Percentiles rank a stretch among this genome's conserved stretches.
These are phyloP conservation scores for Nicotiana undulata DNA, from an alignment of 257 asterid species.

Conservation along the genomic window DNA sequence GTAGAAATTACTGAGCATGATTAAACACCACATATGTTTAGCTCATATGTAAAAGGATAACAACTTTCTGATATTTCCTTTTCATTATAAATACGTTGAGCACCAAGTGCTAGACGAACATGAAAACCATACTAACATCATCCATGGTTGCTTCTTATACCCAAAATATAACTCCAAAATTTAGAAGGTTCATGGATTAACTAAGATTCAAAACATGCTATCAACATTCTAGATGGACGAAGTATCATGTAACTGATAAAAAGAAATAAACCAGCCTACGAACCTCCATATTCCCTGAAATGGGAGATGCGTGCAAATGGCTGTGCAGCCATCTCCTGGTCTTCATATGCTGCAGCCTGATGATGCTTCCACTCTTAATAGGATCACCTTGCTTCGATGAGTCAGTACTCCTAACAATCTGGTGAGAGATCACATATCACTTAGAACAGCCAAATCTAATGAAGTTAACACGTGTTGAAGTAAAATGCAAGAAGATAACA, in stretches of 20 bases:
- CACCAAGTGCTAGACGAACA: background rate
- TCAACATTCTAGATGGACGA: background rate
- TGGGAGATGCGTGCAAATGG: conserved; percentile 98
- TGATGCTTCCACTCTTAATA: conserved; percentile 52
- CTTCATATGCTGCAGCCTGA: conserved; percentile 83
- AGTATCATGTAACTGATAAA: background rate
- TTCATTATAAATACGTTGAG: background rate
- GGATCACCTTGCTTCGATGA: conserved; percentile 83
- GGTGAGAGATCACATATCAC: conserved; percentile 1
- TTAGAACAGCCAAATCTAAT: background rate
- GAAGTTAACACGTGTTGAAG: background rate
- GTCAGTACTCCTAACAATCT: conserved; percentile 73
- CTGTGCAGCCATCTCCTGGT: conserved; percentile 96
- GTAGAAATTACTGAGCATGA: background rate
- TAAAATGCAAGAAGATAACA: background rate
- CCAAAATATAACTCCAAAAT: background rate
- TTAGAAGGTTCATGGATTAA: background rate
- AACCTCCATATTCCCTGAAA: conserved; percentile 94
- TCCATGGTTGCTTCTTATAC: background rate
- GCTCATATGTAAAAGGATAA: background rate
- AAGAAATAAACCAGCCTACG: conserved; percentile 13
- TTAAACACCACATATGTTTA: background rate
- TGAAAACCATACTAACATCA: background rate
- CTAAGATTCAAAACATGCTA: background rate
- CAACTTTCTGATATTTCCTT: background rate